phyloP scores from a whole-genome alignment of 1,284 basidiomycete genomes.

The Ceratobasidium sp. region DNA sequence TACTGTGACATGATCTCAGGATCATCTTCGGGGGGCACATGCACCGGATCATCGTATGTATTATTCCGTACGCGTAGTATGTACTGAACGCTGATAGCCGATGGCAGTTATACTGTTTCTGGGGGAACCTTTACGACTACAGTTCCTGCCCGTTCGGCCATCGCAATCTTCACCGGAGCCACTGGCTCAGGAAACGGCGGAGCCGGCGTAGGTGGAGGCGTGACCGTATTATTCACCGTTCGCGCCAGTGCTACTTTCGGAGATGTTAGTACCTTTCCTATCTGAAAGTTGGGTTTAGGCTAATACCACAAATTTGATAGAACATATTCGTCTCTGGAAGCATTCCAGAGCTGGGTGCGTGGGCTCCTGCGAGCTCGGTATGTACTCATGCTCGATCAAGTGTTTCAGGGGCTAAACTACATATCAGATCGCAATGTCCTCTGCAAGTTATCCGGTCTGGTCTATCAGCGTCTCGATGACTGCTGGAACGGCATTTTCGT shows the following conservation, averaged over 20 bases:
- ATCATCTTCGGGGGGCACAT: background rate
- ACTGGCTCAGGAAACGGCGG: constrained; percentile 25
- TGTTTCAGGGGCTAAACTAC: too few species aligned
- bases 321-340: constrained; percentile 40
- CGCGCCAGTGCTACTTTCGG: constrained; percentile 35
- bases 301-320: background rate
- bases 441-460: constrained; percentile 66
- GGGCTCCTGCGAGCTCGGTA: constrained; percentile 38
- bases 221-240: constrained; percentile 28
- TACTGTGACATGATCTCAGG: constrained; percentile 44
- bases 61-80: background rate
- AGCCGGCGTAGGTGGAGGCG: background rate
- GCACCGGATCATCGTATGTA: constrained; percentile 41
- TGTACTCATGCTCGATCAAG: background rate
- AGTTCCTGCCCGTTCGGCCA: constrained; percentile 23
- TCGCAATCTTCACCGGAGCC: constrained; percentile 38
- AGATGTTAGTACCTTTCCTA: background rate
- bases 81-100: too few species aligned
- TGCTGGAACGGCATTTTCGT: constrained; percentile 59
- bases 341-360: constrained; percentile 31
- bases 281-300: background rate
- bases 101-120: constrained; percentile 33
- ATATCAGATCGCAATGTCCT: constrained; percentile 60
- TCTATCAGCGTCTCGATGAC: constrained; percentile 59
- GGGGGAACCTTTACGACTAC: constrained; percentile 22